Evolutionary conservation across 345 rosid species (phyloP), one percentile per base, ranked within the genome.

Genomic region (Sonneratia alba): DNA sequence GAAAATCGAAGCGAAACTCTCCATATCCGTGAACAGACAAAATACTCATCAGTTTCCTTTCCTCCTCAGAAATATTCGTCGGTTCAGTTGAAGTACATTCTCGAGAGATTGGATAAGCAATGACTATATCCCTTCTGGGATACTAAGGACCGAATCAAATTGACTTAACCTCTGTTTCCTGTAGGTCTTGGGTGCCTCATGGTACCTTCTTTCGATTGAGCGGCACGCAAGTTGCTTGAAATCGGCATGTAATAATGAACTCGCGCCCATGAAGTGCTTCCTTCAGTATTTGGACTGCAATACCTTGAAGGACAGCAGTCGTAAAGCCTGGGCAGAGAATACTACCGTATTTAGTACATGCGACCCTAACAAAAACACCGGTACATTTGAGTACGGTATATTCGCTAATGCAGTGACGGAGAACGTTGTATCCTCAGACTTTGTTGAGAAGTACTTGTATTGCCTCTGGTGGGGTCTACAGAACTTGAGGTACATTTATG

Each of bases 381-480:
- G 64, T 59, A 68, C 64, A 40, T 86, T 93, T 70, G 69, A 82
- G 4, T 86, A 82, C 75, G 96, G 97, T 63, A 86, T 93, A 27
- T 93, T 89, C 66, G 84, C 48, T 66, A 84, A 70, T 32, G 94
- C 97, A 15, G 72, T 93, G 74, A 70, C 79, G 18, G 80, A 82
- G 68, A 80, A 83, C 7, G 91, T 87, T 2, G 79, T 87, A 22
- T 71, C 91, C 73, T 82, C 85, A 0, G 65, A 79, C 4, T 91
- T 93, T 36, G 71, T 83, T 3, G 84, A 87, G 84, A 91, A 91
- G 81, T 89, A 85, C 74, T 86, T 93, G 76, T 89, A 87, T 79
- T 88, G 94, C 77, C 83, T 91, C 21, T 89, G 94, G 97, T 93
- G 94, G 96, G 96, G 97, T 6, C 77, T 93, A 77, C 98, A 89